Evolutionary conservation across 331 rosid genomes (phyloP), one percentile per base, ranked within the genome.

Genomic region (Pyrus hybrid): DNA sequence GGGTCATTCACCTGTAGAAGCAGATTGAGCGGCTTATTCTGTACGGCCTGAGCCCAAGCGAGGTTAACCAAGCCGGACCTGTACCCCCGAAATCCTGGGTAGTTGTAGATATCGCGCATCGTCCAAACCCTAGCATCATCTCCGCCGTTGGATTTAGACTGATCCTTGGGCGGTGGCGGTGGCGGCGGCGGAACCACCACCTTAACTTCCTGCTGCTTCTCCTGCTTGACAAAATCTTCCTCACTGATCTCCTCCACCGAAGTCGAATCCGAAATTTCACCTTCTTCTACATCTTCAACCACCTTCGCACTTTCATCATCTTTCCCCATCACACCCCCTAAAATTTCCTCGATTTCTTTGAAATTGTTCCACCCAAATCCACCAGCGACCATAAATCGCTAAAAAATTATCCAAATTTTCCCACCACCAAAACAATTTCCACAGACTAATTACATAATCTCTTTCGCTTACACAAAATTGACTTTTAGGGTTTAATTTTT

Each of bases 181-280:
- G n/a, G n/a, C 68, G 21, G 7, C 9, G 5, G 49, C 49, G 49
- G 49, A 43, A 43, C 49, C 49, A 43, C 49, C 49, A 68, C 76
- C 74, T 71, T 71, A 12, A 80, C 68, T 63, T 90, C 96, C 43
- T 81, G 67, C 21, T 62, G 67, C 37, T 62, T 28, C 35, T 62
- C 37, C 35, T 26, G 93, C 80, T 87, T 90, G 2, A 81, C 86
- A 83, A 92, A 95, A 90, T 89, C 99, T 54, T 86, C 97, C 35
- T 82, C 90, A 70, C 77, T 90, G 82, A 95, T 95, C 93, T 95
- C 99, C 78, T 89, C 96, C 67, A 94, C 88, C 8, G 99, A 95
- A 76, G 88, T 94, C 66, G 97, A 70, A 77, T 92, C 97, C 12
- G 97, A 89, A 85, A 95, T 92, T 79, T 95, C 99, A 63, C 99